Evolutionary conservation across 257 asterid genomes (phyloP).

Genomic region (Anisodus acutangulus): DNA sequence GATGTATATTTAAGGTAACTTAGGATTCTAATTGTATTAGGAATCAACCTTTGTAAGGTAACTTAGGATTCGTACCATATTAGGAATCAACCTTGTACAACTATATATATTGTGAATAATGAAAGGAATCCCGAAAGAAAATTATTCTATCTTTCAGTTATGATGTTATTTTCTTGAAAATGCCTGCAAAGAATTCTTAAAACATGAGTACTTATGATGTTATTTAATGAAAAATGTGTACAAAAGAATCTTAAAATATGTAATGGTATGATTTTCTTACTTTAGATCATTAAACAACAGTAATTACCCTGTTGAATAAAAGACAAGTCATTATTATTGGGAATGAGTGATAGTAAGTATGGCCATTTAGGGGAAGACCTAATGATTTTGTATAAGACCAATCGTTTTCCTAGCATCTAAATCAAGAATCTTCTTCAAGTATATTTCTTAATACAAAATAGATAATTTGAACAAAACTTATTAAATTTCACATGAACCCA

Average conservation of each 20-base stretch:
- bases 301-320: neutral
- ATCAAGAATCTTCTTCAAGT: slow-evolving; percentile 28
- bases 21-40: no score
- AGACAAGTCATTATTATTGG: slow-evolving; percentile 29
- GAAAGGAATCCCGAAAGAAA: no score
- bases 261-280: slow-evolving; percentile 23
- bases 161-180: slow-evolving; percentile 11
- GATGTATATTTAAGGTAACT: no score
- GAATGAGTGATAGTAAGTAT: slow-evolving; percentile 41
- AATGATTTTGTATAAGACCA: slow-evolving; percentile 45
- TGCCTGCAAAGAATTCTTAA: neutral
- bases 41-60: no score
- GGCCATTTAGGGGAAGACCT: slow-evolving; percentile 46
- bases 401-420: slow-evolving; percentile 46
- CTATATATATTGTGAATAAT: no score
- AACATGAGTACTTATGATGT: neutral
- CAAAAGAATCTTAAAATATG: neutral
- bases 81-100: no score
- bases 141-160: no score
- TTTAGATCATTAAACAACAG: neutral
- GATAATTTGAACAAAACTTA: no score
- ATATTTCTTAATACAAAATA: neutral
- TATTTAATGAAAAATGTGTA: neutral
- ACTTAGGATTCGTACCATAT: no score
- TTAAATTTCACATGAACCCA: no score